phyloP scores from a whole-genome alignment of 73 alveolate genomes.

The Paramecium caudatum region DNA sequence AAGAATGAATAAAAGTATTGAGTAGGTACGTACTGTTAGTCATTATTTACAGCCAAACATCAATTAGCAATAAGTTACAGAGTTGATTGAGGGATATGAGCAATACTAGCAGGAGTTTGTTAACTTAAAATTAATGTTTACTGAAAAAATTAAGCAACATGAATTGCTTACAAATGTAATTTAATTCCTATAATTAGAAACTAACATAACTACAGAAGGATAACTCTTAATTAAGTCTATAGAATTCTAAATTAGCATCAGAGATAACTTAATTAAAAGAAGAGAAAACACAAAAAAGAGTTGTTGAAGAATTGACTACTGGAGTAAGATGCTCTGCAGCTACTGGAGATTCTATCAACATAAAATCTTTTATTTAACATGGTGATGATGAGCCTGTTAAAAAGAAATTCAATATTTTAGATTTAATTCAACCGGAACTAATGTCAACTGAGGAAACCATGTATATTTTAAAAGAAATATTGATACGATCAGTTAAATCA shows the following conservation, averaged over 20 bases:
- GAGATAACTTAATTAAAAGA: background rate
- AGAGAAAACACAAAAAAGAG: background rate
- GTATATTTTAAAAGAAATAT: conserved; percentile 15
- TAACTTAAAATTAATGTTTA: background rate
- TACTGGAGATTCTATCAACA: conserved; percentile 45
- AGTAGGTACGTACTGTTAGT: background rate
- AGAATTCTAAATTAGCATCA: background rate
- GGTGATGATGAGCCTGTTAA: conserved; percentile 2
- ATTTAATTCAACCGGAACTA: conserved; percentile 34
- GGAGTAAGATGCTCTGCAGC: conserved; percentile 55
- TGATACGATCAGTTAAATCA: conserved; percentile 31
- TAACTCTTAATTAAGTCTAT: background rate
- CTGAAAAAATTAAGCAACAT: conserved; percentile 16
- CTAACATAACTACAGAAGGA: background rate
- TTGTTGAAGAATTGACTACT: conserved; percentile 33
- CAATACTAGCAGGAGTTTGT: background rate
- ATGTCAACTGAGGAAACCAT: conserved; percentile 19
- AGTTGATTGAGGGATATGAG: conserved; percentile 8
- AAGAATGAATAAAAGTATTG: conserved; percentile 33
- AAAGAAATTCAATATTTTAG: background rate
- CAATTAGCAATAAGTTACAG: background rate
- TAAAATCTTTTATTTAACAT: conserved; percentile 2
- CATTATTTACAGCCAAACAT: background rate
- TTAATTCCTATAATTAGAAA: background rate
- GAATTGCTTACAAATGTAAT: conserved; percentile 25